A percentile compares a stretch with the other conserved stretches of the same genome.
phyloP scores from a whole-genome alignment of 768 basidiomycete species.

The Kwoniella sp. region DNA sequence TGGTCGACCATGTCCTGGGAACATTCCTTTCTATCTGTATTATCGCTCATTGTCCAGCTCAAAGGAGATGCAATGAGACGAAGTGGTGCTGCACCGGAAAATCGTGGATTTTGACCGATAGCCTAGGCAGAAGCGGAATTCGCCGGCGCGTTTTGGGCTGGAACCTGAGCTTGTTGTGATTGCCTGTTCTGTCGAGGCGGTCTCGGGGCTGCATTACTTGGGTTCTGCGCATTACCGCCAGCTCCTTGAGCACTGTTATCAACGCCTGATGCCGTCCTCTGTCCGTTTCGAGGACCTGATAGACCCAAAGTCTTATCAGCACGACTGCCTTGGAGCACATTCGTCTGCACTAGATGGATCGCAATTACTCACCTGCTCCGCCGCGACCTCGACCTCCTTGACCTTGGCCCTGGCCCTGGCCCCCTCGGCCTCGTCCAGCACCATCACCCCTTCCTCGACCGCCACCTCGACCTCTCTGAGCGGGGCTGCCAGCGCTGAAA shows the following conservation, averaged over 20 bases:
- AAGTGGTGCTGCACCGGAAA: too few species aligned
- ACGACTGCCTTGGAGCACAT: too few species aligned
- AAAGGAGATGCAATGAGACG: too few species aligned
- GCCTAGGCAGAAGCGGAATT: background rate
- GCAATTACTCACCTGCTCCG: slow-evolving; percentile 21
- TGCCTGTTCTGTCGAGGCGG: slow-evolving; percentile 16
- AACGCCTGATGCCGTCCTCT: background rate
- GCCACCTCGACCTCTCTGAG: slow-evolving; percentile 6
- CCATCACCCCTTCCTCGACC: slow-evolving; percentile 9
- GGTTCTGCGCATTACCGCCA: background rate
- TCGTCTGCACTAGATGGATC: too few species aligned
- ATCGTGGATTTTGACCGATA: too few species aligned
- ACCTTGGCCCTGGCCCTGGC: slow-evolving; percentile 4
- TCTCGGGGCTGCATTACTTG: background rate
- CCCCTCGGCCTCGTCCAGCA: slow-evolving; percentile 9
- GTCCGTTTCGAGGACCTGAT: background rate
- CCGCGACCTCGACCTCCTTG: slow-evolving; percentile 21
- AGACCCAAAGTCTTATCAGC: background rate
- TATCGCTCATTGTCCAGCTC: too few species aligned
- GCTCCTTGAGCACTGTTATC: background rate
- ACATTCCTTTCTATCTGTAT: too few species aligned
- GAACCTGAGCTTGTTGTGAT: slow-evolving; percentile 3
- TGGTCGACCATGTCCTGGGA: too few species aligned
- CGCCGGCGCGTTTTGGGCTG: background rate
- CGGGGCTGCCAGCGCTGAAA: background rate